Conservation (phyloP, 352 stramenopile genomes). For the Plasmopara muralis region DNA sequence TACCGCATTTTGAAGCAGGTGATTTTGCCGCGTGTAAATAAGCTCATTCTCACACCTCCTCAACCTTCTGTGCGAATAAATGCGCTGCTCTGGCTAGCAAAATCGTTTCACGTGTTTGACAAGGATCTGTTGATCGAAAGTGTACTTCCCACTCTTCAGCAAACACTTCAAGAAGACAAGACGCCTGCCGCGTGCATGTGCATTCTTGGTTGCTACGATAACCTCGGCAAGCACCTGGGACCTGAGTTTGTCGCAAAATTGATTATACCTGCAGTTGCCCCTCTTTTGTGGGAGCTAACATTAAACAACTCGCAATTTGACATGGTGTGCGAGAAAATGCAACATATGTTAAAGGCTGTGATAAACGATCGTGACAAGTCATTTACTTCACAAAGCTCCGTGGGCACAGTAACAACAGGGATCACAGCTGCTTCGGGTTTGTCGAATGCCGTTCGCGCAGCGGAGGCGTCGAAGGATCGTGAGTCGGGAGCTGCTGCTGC, state of each 20-base stretch:
- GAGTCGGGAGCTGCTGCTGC: conserved; percentile 55
- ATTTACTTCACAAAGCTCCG: conserved; percentile 62
- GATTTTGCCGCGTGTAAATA: conserved; percentile 81
- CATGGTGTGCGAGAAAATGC: conserved; percentile 80
- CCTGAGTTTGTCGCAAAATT: conserved; percentile 79
- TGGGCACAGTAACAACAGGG: conserved; percentile 50
- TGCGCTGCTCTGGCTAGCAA: conserved; percentile 76
- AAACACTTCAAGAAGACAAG: conserved; percentile 75
- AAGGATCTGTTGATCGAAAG: conserved; percentile 82
- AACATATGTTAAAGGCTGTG: conserved; percentile 85
- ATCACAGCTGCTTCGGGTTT: conserved; percentile 61
- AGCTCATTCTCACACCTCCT: conserved; percentile 76
- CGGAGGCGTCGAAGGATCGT: conserved; percentile 57
- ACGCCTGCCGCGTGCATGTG: conserved; percentile 83
- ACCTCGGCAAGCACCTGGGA: conserved; percentile 80
- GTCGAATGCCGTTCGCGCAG: conserved; percentile 55
- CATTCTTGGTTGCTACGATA: conserved; percentile 84
- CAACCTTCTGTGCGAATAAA: conserved; percentile 84
- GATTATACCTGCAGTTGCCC: conserved; percentile 73
- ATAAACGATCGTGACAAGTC: conserved; percentile 77
- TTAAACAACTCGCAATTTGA: conserved; percentile 83
- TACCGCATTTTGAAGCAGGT: conserved; percentile 86
- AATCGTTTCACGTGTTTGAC: conserved; percentile 86
- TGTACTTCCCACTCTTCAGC: conserved; percentile 64
- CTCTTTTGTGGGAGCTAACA: conserved; percentile 70